These are phyloP conservation scores for Lactarius hatsudake DNA, from an alignment of 768 basidiomycete species.

Conservation along the genomic window DNA sequence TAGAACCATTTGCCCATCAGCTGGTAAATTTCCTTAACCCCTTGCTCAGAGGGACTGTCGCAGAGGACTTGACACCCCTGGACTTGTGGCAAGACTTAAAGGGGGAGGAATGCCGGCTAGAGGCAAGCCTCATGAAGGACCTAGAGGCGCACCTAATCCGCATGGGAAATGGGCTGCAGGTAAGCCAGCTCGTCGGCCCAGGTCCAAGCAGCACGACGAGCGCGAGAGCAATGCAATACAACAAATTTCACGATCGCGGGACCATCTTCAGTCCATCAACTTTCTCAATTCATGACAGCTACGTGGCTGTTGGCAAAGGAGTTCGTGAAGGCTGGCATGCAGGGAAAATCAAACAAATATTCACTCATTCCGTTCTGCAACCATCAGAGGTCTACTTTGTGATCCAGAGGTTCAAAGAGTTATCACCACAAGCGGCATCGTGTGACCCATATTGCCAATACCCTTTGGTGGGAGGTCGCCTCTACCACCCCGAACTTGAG, in stretches of 20 bases:
- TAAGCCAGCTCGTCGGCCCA: background rate
- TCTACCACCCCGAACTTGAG: background rate
- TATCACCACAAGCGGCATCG: background rate
- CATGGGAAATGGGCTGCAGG: background rate
- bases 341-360: slow-evolving; percentile 8
- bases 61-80: background rate
- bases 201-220: background rate
- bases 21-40: background rate
- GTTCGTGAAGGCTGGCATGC: slow-evolving; percentile 6
- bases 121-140: background rate
- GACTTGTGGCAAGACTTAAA: background rate
- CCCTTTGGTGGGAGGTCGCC: background rate
- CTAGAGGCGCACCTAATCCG: background rate
- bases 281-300: background rate
- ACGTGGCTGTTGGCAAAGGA: background rate
- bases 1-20: background rate
- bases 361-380: background rate
- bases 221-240: background rate
- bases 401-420: background rate
- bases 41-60: background rate
- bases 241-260: background rate
- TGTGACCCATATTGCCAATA: background rate
- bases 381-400: slow-evolving; percentile 4
- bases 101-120: background rate
- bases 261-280: background rate